Percentiles rank a stretch among this genome's conserved stretches.
Evolutionary conservation across 2,329 filamentous ascomycete genomes (phyloP).

Genomic region (Trichoderma sp.): DNA sequence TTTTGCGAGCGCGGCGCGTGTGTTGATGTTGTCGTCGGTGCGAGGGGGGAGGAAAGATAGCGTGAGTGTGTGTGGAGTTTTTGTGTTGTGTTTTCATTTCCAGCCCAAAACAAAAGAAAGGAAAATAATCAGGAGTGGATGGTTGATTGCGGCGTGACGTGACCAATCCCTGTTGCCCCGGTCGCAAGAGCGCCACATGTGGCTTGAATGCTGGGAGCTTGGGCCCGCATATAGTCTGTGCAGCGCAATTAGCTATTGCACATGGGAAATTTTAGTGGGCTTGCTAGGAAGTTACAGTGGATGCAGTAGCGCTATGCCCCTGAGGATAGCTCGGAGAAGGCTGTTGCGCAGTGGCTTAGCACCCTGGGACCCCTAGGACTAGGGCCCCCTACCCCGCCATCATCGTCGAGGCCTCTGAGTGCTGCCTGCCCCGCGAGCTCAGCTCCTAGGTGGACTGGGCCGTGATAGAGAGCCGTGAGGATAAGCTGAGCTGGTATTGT

Average conservation of each 20-base stretch:
- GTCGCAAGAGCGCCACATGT: conserved; percentile 26
- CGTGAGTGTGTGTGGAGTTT: conserved; percentile 21
- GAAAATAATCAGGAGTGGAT: conserved; percentile 27
- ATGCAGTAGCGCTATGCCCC: conserved; percentile 10
- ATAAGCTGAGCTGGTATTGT: neutral
- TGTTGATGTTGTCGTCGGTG: conserved; percentile 13
- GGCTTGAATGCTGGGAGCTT: conserved; percentile 23
- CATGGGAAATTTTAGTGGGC: neutral
- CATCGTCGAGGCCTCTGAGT: conserved; percentile 3
- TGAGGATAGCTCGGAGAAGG: conserved; percentile 1
- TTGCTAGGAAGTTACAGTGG: neutral
- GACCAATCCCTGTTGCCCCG: conserved; percentile 27
- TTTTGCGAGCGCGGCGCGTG: conserved; percentile 1
- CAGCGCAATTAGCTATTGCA: neutral
- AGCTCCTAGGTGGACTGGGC: neutral
- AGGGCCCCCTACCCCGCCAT: conserved; percentile 40
- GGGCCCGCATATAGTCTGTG: neutral
- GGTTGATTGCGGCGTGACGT: conserved; percentile 26
- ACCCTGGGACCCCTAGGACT: conserved; percentile 11
- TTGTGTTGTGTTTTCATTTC: conserved; percentile 23
- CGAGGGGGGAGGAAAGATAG: neutral
- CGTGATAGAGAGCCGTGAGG: neutral
- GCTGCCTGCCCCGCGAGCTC: conserved; percentile 22
- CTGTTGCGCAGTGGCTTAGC: conserved; percentile 5
- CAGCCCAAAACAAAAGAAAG: conserved; percentile 21